phyloP scores from a whole-genome alignment of 179 eudicot species.

The Drosera spatulata region DNA sequence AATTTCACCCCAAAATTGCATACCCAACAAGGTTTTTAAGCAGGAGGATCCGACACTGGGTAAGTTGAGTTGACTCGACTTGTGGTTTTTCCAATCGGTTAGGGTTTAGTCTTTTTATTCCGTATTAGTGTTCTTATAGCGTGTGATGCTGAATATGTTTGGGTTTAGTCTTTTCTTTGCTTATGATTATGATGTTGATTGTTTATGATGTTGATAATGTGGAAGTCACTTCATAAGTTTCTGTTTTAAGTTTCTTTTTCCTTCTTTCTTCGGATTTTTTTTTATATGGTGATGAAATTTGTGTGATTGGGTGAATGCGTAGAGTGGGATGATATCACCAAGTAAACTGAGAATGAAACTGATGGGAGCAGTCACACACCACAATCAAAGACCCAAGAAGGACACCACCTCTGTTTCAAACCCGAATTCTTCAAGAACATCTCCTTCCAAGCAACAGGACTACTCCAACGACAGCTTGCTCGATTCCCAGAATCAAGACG shows the following conservation, averaged over 20 bases:
- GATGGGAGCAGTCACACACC: slow-evolving; percentile 30
- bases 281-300: background rate
- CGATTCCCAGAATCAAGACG: slow-evolving; percentile 33
- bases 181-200: no score
- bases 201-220: no score
- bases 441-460: slow-evolving; percentile 71
- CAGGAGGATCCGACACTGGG: no score
- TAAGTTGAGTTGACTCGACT: no score
- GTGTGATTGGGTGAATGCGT: slow-evolving; percentile 5
- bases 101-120: no score
- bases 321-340: slow-evolving; percentile 80
- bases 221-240: background rate
- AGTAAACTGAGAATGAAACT: slow-evolving; percentile 90
- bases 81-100: no score
- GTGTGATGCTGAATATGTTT: no score
- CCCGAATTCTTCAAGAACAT: slow-evolving; percentile 56
- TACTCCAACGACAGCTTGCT: slow-evolving; percentile 68
- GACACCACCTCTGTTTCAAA: slow-evolving; percentile 28
- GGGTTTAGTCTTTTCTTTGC: no score
- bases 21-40: no score
- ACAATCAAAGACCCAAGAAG: slow-evolving; percentile 53
- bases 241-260: background rate
- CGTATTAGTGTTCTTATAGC: no score
- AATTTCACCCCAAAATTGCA: no score
- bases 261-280: background rate